These are phyloP conservation scores for Gymnopus androsaceus DNA, from an alignment of 1,284 basidiomycete genomes.

Conservation along the genomic window DNA sequence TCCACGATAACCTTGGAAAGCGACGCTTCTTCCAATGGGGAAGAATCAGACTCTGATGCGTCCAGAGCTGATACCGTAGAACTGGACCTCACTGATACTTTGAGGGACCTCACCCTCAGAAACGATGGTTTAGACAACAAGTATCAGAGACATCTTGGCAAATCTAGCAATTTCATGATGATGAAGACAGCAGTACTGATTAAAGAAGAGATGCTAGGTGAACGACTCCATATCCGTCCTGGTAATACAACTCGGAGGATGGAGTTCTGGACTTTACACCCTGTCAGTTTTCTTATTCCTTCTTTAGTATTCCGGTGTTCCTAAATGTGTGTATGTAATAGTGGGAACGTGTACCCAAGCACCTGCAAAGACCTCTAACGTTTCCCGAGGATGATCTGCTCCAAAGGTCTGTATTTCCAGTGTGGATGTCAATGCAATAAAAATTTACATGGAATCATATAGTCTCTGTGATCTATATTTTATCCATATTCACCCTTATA, in stretches of 20 bases:
- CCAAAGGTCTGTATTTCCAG: conserved; percentile 41
- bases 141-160: conserved; percentile 17
- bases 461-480: conserved; percentile 57
- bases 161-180: conserved; percentile 14
- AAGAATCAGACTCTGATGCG: neutral
- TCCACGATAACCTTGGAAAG: conserved; percentile 25
- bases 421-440: too few relatives aligned
- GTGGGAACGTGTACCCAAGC: conserved; percentile 4
- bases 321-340: neutral
- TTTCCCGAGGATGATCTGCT: conserved; percentile 42
- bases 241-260: conserved; percentile 17
- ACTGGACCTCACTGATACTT: conserved; percentile 19
- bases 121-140: conserved; percentile 39
- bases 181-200: conserved; percentile 11
- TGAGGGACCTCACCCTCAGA: conserved; percentile 44
- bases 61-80: neutral
- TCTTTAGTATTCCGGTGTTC: neutral
- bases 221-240: conserved; percentile 39
- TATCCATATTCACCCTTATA: conserved; percentile 36
- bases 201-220: conserved; percentile 3
- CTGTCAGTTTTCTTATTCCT: conserved; percentile 9
- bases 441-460: too few relatives aligned
- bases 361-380: conserved; percentile 15
- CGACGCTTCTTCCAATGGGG: neutral
- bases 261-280: conserved; percentile 5